Evolutionary conservation across 805 yeast genomes (phyloP), one percentile per base, ranked within the genome.

Genomic region (Kluyveromyces lactis): DNA sequence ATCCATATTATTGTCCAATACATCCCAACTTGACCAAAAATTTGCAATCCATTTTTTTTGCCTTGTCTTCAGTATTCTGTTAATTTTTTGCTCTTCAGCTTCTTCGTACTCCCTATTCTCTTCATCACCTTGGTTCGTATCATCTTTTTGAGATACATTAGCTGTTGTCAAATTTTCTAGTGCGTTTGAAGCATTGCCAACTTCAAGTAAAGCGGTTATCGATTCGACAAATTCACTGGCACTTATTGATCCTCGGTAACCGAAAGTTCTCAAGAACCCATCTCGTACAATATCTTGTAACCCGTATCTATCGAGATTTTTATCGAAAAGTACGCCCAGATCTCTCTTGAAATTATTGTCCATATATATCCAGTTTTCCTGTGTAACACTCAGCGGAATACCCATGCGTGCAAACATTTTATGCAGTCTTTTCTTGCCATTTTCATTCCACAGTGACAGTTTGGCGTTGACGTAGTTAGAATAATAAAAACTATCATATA

Each of bases 331-430:
- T 11, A 68, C 56, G 17, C 81, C 80, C 18, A 92, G 64, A 44
- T 78, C 81, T 41, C 79, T 76, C 57, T 92, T 94, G 38, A 90
- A 68, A 8, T 72, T 71, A 28, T 84, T 75, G 55, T 86, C 92
- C 79, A 90, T 77, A 57, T 90, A 94, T 18, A 81, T 69, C 97
- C 97, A 92, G 41, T 79, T 79, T 58, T 92, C 95, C 52, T 80
- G 82, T 0, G 97, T 92, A n/a, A 81, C 79, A 4, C 77, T 81
- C 35, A 92, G 67, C 0, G 96, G 81, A 4, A 92, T 81, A 6
- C 98, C 98, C 96, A 94, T 92, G 50, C 83, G 76, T 1, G 98
- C 98, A 64, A 92, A 86, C 75, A 92, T 72, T 51, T 87, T 86
- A 56, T 89, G 95, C 37, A 92, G 66, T 47, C 79, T 74, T 55